Evolutionary conservation across 495 filamentous ascomycete species (phyloP), one percentile per base, ranked within the genome.

Genomic region (Aspergillus nidulans): DNA sequence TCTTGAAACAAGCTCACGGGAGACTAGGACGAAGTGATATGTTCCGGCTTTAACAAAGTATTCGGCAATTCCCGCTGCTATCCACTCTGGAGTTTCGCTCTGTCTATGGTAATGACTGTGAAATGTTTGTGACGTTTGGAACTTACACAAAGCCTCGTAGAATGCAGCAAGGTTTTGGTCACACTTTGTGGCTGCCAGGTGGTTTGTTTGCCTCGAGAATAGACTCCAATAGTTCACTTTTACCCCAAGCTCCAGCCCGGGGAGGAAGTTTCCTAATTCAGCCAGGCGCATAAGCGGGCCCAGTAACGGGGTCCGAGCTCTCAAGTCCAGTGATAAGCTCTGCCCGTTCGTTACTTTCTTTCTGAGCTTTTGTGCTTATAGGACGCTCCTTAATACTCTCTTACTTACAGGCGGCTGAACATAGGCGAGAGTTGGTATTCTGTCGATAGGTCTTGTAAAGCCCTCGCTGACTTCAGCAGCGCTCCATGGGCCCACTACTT

Each of bases 221-320:
- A 32, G 25, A 34, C 44, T 7, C 32, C 48, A 40, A 26, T 50
- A n/a, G 36, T 40, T n/a, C 19, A 10, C 8, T n/a, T 25, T 7
- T 25, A 21, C 10, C n/a, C n/a, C n/a, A n/a, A n/a, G n/a, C n/a
- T n/a, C n/a, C n/a, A n/a, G n/a, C n/a, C 45, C 7, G 32, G 32
- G 32, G 32, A 40, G 26, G 16, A 52, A 9, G 13, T 55, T 55
- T 18, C 43, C 44, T 23, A 20, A 25, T 49, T 16, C 24, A 49
- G 43, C 44, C 16, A 55, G 32, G 16, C 49, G 52, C 52, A 55
- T 55, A 38, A 49, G 43, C 39, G 34, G 44, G 44, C 20, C 44
- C n/a, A 34, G 40, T 32, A 26, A 48, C 20, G 36, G 15, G 30
- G 9, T 34, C 15, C 36, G 18, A 18, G 5, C 18, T 4, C 13